These are phyloP conservation scores for Debaryomyces robertsiae DNA, from an alignment of 1,139 yeast genomes.

Conservation along the genomic window DNA sequence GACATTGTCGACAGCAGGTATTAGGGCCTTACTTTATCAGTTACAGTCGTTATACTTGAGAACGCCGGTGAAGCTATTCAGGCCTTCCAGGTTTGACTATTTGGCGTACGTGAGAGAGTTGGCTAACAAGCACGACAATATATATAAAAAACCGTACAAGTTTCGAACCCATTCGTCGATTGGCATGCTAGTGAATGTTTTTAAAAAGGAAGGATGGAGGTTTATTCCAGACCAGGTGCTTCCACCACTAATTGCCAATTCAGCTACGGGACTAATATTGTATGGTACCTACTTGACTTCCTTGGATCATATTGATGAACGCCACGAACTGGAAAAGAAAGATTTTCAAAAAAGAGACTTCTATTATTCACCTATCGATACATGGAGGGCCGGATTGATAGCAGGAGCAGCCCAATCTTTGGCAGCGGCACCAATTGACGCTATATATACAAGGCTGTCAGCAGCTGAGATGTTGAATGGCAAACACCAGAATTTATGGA, in stretches of 20 bases:
- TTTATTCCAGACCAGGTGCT: conserved; percentile 81
- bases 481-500: conserved; percentile 73
- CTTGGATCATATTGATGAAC: conserved; percentile 33
- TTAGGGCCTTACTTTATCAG: conserved; percentile 81
- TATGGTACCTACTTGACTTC: conserved; percentile 77
- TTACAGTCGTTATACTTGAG: conserved; percentile 75
- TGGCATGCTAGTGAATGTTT: conserved; percentile 71
- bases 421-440: conserved; percentile 95
- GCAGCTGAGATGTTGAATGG: conserved; percentile 74
- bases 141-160: conserved; percentile 60
- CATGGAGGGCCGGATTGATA: conserved; percentile 77
- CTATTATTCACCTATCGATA: conserved; percentile 47
- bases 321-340: conserved; percentile 11
- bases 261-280: conserved; percentile 81
- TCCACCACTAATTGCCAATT: conserved; percentile 87
- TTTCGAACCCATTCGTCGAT: conserved; percentile 74
- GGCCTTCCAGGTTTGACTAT: conserved; percentile 90
- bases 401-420: conserved; percentile 87
- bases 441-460: conserved; percentile 79
- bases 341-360: conserved; percentile 13
- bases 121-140: conserved; percentile 49
- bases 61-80: conserved; percentile 80
- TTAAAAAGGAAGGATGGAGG: conserved; percentile 80
- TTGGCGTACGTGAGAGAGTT: conserved; percentile 64
- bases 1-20: conserved; percentile 70